Conservation (phyloP, 495 filamentous ascomycete species). For the Hypoxylon rickii region DNA sequence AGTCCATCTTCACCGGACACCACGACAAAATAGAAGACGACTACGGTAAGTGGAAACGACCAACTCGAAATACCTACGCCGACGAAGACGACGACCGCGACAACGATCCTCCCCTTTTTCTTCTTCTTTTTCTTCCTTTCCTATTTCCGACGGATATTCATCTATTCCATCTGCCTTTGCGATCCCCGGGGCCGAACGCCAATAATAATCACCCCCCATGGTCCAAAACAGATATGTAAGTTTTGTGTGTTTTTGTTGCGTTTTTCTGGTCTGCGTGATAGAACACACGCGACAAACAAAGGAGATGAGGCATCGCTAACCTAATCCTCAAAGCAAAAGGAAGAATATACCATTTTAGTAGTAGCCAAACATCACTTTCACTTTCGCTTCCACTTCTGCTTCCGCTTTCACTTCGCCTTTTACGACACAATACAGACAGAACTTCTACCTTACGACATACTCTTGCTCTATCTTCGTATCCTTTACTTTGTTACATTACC, state of each 20-base stretch:
- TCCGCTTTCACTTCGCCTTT: conserved; percentile 7
- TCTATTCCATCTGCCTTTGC: neutral
- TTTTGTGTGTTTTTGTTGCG: conserved; percentile 1
- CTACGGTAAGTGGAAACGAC: conserved; percentile 33
- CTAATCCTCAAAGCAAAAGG: conserved; percentile 6
- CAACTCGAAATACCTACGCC: conserved; percentile 22
- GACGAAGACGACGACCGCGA: conserved; percentile 11
- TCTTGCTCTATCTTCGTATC: conserved; percentile 1
- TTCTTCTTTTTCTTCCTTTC: conserved; percentile 3
- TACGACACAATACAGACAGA: conserved; percentile 5
- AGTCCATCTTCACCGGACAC: conserved; percentile 28
- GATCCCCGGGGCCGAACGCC: too few relatives aligned
- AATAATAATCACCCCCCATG: conserved; percentile 1
- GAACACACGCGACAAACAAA: conserved; percentile 24
- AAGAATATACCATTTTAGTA: conserved; percentile 1
- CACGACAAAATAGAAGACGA: conserved; percentile 8
- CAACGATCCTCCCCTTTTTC: conserved; percentile 5
- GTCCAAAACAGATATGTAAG: conserved; percentile 25
- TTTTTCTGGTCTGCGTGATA: neutral
- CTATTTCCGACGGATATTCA: conserved; percentile 18
- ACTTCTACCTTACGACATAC: conserved; percentile 14
- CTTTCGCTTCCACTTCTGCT: neutral
- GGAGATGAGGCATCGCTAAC: conserved; percentile 10
- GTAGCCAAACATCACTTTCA: conserved; percentile 14
- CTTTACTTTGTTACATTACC: conserved; percentile 29